Percentiles rank a stretch among this genome's conserved stretches.
phyloP scores from a whole-genome alignment of 2,329 filamentous ascomycete genomes.

The Metarhizium guizhouense region DNA sequence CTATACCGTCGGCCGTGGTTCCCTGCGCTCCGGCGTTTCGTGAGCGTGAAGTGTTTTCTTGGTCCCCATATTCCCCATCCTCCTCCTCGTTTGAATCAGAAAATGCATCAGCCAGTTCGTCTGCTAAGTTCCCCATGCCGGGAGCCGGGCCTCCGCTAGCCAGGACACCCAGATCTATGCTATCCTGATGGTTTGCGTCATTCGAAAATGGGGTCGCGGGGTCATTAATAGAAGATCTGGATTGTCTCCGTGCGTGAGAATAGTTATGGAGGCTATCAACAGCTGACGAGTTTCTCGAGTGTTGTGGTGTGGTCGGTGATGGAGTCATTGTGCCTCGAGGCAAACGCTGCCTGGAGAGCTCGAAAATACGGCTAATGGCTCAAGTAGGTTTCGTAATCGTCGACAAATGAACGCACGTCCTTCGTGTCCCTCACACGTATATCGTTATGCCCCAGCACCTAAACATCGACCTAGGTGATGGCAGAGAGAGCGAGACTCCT shows the following conservation, averaged over 20 bases:
- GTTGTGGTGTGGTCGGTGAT: constrained; percentile 36
- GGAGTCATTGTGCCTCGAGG: constrained; percentile 4
- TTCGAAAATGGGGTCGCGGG: constrained; percentile 37
- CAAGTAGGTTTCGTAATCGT: neutral
- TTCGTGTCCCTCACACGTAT: too few relatives aligned
- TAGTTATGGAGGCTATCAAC: constrained; percentile 40
- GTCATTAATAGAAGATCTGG: constrained; percentile 43
- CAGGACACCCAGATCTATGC: constrained; percentile 37
- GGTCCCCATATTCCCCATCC: constrained; percentile 41
- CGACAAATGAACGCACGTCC: too few relatives aligned
- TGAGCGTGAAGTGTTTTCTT: neutral
- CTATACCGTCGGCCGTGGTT: neutral
- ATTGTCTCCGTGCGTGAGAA: constrained; percentile 37
- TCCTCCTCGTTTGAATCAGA: constrained; percentile 58
- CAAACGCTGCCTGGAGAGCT: neutral
- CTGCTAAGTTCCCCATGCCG: constrained; percentile 68
- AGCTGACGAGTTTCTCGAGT: constrained; percentile 49
- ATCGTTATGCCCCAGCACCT: too few relatives aligned
- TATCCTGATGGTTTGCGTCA: constrained; percentile 40
- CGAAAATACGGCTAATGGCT: neutral
- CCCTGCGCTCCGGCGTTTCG: constrained; percentile 1
- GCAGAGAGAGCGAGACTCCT: too few relatives aligned
- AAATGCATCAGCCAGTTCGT: constrained; percentile 69
- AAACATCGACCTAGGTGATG: too few relatives aligned
- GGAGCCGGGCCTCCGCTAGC: constrained; percentile 30